Base-by-base conservation (phyloP, 495 filamentous ascomycete species). In the Annulohypoxylon nitens region DNA sequence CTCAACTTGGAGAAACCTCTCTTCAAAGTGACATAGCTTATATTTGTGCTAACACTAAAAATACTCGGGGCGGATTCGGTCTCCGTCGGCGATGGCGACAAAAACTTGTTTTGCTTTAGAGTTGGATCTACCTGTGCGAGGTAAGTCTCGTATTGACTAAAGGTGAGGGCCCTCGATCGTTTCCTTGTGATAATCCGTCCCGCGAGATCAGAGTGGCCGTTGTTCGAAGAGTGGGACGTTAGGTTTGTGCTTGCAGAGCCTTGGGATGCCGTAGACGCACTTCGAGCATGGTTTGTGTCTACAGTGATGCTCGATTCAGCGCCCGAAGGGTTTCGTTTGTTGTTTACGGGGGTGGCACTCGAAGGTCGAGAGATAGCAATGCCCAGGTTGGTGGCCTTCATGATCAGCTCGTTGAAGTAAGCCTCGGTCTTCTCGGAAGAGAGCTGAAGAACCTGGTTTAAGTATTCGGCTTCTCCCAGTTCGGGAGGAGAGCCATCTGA, bases 141-240 rank as follows among this genome's bases (percentile, higher is more conserved):
- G 47, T 84, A 87, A 67, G 80, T 85, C 12, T 88, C 86, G 63
- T 88, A 88, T n/a, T 81, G 83, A 12, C 81, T 79, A 70, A 88
- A 87, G 26, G 76, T 87, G 34, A 87, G 73, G 50, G 73, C 81
- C 57, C 80, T 81, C 45, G 83, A 80, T 61, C 78, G 69, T 58
- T 76, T 82, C 55, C 80, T 80, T 37, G 74, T 63, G 23, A 66
- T 51, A 26, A 68, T 50, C 41, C 71, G 68, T 18, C 64, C 57
- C 0, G 64, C 23, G 25, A 59, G 39, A 18, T 69, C 70, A 8
- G 48, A 61, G 2, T 26, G 39, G 10, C 70, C 61, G n/a, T 73
- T 74, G 53, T 68, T 63, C 11, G 77, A 81, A 30, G 80, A 80
- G 64, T 77, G 78, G 10, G 81, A 76, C 6, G 82, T 82, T 41